Evolutionary conservation across 1,139 yeast species (phyloP).

Genomic region (Geotrichum bryndzae): DNA sequence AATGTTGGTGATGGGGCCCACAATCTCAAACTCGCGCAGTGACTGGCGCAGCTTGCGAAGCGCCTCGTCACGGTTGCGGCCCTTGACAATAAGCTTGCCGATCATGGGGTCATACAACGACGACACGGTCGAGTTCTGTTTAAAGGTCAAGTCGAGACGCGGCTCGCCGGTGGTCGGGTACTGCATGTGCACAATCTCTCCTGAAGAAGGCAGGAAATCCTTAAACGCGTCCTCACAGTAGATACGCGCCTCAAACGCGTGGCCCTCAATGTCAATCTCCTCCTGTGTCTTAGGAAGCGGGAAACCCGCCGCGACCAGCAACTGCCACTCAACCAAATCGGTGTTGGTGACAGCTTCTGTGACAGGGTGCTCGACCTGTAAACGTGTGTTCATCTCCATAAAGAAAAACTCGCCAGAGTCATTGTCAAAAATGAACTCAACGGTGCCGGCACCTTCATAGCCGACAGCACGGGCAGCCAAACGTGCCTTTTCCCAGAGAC

Average conservation of each 20-base stretch:
- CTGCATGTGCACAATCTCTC: conserved; percentile 31
- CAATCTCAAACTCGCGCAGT: conserved; percentile 32
- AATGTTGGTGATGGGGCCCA: conserved; percentile 35
- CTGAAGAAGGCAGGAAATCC: conserved; percentile 33
- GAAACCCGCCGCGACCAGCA: conserved; percentile 83
- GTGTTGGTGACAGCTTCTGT: conserved; percentile 86
- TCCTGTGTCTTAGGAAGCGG: conserved; percentile 35
- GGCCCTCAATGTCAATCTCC: conserved; percentile 30
- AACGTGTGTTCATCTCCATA: conserved; percentile 58
- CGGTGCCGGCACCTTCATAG: conserved; percentile 60
- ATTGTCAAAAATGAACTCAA: conserved; percentile 56
- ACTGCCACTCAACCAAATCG: conserved; percentile 88
- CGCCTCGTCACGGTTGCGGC: conserved; percentile 32
- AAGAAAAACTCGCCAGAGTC: conserved; percentile 52
- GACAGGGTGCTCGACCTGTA: conserved; percentile 60
- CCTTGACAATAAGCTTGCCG: conserved; percentile 35
- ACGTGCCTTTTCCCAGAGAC: conserved; percentile 55
- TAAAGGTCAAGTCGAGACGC: conserved; percentile 32
- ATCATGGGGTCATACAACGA: conserved; percentile 37
- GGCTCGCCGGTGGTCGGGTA: conserved; percentile 29
- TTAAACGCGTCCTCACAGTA: conserved; percentile 36
- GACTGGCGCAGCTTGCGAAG: conserved; percentile 30
- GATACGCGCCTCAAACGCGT: conserved; percentile 35
- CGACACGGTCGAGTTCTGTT: conserved; percentile 30
- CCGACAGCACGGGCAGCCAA: conserved; percentile 50